Base-by-base conservation (phyloP, 768 basidiomycete species). In the Coprinopsis sp. region DNA sequence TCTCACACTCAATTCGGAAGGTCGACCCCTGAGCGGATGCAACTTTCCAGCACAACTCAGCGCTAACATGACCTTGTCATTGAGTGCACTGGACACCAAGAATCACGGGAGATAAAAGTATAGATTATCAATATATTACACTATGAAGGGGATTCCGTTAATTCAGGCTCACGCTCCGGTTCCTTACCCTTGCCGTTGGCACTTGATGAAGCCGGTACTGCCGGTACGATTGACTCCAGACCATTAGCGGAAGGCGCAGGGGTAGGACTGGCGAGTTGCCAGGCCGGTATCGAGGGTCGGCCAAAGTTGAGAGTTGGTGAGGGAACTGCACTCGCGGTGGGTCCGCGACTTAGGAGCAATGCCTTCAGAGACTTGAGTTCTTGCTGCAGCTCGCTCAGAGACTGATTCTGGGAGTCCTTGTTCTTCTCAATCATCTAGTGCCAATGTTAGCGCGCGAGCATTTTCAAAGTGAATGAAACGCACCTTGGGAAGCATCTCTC, bases 361-460 rank as follows among this genome's bases (percentile, higher is more conserved):
- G 93, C 82, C 63, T 97, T 97, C 51, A 98, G 71, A 0, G 94
- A 97, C 59, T 93, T 92, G 57, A 98, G 77, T 60, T 98, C 95
- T 54, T 91, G 84, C 56, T 96, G 93, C 11, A 98, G 73, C 56
- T 97, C 95, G 44, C 76, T 68, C 12, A 97, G 73, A 1, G 91
- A 89, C 50, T 86, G 81, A 18, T 80, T 77, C 64, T 96, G 92
- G 12, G 79, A 76, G 45, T 91, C 85, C 61, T 91, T 89, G 61
- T 86, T 90, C 68, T 90, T 93, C 46, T 96, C 91, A 44, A 96
- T 85, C 88, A 97, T 90, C 94, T 98, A 52, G 44, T 30, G 12
- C 7, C 3, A 37, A 48, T 23, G n/a, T 30, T 27, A 50, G 24
- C 50, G 23, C 10, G 37, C 6, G 30, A 44, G 23, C 12, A 4